These are phyloP conservation scores for Nitzschia palea DNA, from an alignment of 108 stramenopile species.

Conservation along the genomic window DNA sequence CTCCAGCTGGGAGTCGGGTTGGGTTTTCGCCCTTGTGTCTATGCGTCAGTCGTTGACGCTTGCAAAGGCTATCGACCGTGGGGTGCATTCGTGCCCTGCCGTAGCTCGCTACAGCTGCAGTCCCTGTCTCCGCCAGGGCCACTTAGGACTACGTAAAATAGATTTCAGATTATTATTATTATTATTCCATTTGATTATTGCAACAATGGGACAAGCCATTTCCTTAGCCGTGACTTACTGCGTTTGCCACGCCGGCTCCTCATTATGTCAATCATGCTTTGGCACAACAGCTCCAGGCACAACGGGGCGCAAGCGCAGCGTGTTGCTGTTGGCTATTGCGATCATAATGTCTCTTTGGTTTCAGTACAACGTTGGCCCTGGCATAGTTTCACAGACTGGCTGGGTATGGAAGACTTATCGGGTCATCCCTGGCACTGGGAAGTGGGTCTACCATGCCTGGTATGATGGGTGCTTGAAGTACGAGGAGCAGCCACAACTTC, in stretches of 20 bases:
- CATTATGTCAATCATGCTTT: slow-evolving; percentile 71
- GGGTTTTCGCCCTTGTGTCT: no score
- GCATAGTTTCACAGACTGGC: slow-evolving; percentile 42
- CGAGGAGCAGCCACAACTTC: slow-evolving; percentile 15
- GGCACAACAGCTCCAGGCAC: slow-evolving; percentile 57
- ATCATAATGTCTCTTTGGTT: slow-evolving; percentile 64
- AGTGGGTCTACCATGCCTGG: slow-evolving; percentile 63
- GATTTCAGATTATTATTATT: no score
- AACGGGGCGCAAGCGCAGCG: slow-evolving; percentile 80
- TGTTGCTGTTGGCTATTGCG: slow-evolving; percentile 59
- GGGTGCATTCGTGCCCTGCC: no score
- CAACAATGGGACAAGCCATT: slow-evolving; percentile 37
- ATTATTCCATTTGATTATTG: no score
- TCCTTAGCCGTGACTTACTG: slow-evolving; percentile 65
- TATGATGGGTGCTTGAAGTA: slow-evolving; percentile 62
- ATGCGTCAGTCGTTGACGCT: no score
- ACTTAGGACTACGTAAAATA: no score
- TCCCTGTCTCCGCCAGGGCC: no score
- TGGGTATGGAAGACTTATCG: slow-evolving; percentile 65
- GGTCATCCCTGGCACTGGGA: slow-evolving; percentile 56
- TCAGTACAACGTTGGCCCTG: slow-evolving; percentile 77
- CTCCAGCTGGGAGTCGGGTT: no score
- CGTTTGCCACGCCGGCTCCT: slow-evolving; percentile 59
- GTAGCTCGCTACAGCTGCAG: no score
- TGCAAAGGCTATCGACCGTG: no score